Conservation (phyloP, 176 grass and related monocot species). For the Triticum urartu region DNA sequence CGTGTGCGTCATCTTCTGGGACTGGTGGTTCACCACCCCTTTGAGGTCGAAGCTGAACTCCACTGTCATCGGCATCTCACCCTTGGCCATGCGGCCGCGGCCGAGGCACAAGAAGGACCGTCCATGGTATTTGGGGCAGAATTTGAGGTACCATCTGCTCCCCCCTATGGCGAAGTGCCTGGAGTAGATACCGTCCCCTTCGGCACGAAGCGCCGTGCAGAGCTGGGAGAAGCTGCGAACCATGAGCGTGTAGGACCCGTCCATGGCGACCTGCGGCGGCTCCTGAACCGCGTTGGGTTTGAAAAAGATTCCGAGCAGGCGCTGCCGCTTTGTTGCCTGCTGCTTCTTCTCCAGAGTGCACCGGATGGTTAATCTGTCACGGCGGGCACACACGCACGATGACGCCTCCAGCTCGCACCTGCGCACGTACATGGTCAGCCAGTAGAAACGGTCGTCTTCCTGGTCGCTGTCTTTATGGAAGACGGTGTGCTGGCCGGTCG, state of each 20-base stretch:
- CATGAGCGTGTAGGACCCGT: neutral
- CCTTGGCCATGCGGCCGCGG: neutral
- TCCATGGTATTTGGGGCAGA: neutral
- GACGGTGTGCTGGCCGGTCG: neutral
- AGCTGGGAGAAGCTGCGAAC: neutral
- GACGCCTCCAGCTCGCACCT: neutral
- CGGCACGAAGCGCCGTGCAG: neutral
- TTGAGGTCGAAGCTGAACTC: neutral
- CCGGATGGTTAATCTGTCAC: neutral
- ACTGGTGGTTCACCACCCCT: neutral
- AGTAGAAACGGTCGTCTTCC: too few species aligned
- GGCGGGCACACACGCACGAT: neutral
- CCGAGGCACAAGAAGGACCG: neutral
- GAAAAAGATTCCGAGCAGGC: neutral
- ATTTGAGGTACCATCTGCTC: neutral
- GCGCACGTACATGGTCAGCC: neutral
- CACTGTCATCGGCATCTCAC: neutral
- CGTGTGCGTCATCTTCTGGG: neutral
- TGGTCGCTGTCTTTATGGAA: neutral
- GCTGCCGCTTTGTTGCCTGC: neutral
- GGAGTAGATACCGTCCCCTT: neutral
- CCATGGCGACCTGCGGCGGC: neutral
- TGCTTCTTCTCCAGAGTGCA: neutral
- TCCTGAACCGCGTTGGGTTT: neutral
- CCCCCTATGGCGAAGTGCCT: neutral